phyloP scores from a whole-genome alignment of 192 early-diverging fungal species.

The Entrophospora sp. region DNA sequence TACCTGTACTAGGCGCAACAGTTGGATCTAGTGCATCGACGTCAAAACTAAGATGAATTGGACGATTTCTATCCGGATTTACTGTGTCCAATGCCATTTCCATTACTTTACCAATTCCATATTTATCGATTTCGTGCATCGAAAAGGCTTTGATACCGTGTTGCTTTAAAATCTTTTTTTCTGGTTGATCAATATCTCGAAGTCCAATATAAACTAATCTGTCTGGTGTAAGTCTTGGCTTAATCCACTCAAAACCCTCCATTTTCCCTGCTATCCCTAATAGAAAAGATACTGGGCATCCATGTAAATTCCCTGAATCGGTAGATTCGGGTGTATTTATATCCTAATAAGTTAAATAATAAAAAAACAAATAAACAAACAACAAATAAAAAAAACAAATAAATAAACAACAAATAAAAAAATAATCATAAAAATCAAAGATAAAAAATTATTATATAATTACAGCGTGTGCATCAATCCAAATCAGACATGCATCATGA shows the following conservation, averaged over 20 bases:
- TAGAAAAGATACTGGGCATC: slow-evolving; percentile 89
- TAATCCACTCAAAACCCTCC: slow-evolving; percentile 69
- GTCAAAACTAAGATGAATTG: slow-evolving; percentile 88
- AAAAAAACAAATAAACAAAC: background rate
- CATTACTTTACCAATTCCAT: slow-evolving; percentile 86
- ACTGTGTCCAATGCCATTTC: slow-evolving; percentile 90
- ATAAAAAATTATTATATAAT: slow-evolving; percentile 28
- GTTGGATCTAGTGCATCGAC: slow-evolving; percentile 93
- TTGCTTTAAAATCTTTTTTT: slow-evolving; percentile 76
- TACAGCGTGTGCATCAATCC: slow-evolving; percentile 92
- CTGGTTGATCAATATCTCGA: slow-evolving; percentile 83
- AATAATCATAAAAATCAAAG: too few relatives aligned
- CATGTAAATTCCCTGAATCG: slow-evolving; percentile 87
- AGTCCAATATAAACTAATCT: slow-evolving; percentile 93
- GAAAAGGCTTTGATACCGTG: slow-evolving; percentile 87
- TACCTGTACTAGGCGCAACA: slow-evolving; percentile 81
- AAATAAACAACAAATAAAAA: too few relatives aligned
- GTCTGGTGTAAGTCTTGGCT: slow-evolving; percentile 60
- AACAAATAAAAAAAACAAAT: background rate
- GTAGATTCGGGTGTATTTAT: slow-evolving; percentile 90
- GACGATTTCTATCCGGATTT: slow-evolving; percentile 57
- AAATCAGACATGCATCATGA: slow-evolving; percentile 78
- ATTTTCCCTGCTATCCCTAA: slow-evolving; percentile 66
- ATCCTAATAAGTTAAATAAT: slow-evolving; percentile 39
- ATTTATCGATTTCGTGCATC: slow-evolving; percentile 93